These are phyloP conservation scores for Helenozyma rhizophorensis DNA, from an alignment of 805 yeast genomes.

Conservation along the genomic window DNA sequence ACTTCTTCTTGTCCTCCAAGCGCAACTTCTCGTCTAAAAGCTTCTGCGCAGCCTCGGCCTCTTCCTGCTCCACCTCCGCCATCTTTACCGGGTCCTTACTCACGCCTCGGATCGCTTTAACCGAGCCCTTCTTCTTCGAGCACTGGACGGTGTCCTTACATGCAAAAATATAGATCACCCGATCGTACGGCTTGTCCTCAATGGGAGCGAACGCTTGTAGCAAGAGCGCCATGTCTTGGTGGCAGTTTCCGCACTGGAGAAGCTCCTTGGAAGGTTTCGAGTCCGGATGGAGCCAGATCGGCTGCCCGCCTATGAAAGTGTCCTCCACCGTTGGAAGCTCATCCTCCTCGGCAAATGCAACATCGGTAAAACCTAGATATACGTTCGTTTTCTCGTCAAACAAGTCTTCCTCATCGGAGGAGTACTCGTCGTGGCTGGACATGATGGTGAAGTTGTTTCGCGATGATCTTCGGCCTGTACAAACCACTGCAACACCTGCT, in stretches of 20 bases:
- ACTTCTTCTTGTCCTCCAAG: conserved; percentile 40
- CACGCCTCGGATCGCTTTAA: conserved; percentile 76
- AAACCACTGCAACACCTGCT: not conserved
- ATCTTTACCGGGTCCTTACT: conserved; percentile 52
- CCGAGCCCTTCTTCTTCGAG: conserved; percentile 62
- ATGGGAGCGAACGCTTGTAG: conserved; percentile 81
- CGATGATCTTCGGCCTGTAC: not conserved
- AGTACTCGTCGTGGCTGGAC: conserved; percentile 45
- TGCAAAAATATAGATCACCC: conserved; percentile 75
- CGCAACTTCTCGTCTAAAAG: conserved; percentile 38
- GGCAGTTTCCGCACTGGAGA: conserved; percentile 65
- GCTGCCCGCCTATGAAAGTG: conserved; percentile 74
- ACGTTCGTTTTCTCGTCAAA: conserved; percentile 38
- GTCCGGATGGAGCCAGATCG: conserved; percentile 59
- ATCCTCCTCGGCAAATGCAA: conserved; percentile 41
- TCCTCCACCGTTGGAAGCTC: conserved; percentile 47
- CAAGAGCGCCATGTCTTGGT: conserved; percentile 56
- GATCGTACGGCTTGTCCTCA: conserved; percentile 66
- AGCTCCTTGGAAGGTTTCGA: conserved; percentile 54
- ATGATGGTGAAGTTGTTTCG: conserved; percentile 11
- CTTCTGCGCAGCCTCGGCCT: conserved; percentile 23
- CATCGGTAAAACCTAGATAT: conserved; percentile 62
- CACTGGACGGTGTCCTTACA: conserved; percentile 59
- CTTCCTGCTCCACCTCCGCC: conserved; percentile 33
- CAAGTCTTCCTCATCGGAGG: conserved; percentile 48